Conservation (phyloP, 306 rosid species). For the Rosa rugosa region DNA sequence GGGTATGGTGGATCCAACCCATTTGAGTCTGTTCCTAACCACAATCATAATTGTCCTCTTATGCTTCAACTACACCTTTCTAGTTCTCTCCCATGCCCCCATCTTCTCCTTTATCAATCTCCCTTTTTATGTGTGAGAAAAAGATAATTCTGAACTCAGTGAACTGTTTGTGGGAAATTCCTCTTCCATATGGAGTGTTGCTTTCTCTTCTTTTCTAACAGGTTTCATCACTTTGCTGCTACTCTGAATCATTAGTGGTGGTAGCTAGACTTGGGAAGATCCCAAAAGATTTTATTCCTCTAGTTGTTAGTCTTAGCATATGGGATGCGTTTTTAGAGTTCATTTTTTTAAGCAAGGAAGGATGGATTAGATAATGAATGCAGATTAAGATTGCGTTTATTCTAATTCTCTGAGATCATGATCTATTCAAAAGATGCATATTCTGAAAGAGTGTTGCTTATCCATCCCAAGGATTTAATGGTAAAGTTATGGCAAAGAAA, state of each 20-base stretch:
- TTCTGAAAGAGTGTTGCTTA: background rate
- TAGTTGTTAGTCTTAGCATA: slow-evolving; percentile 17
- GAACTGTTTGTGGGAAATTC: slow-evolving; percentile 26
- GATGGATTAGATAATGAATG: slow-evolving; percentile 21
- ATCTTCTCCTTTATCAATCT: slow-evolving; percentile 36
- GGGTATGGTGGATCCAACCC: slow-evolving; percentile 62
- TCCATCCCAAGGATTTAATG: background rate
- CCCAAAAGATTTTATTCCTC: slow-evolving; percentile 35
- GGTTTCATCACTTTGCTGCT: slow-evolving; percentile 29
- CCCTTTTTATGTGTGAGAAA: slow-evolving; percentile 14
- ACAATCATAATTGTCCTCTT: slow-evolving; percentile 51
- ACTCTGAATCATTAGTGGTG: slow-evolving; percentile 47
- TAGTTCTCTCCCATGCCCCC: slow-evolving; percentile 38
- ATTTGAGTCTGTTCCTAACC: slow-evolving; percentile 46
- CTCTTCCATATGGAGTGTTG: slow-evolving; percentile 21
- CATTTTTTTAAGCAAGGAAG: slow-evolving; percentile 2
- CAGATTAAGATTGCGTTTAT: background rate
- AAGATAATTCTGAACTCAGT: slow-evolving; percentile 35
- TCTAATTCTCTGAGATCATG: background rate
- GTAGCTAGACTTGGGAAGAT: slow-evolving; percentile 36
- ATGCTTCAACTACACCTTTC: slow-evolving; percentile 35
- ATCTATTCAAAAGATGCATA: background rate
- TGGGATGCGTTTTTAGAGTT: slow-evolving; percentile 19
- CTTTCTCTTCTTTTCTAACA: slow-evolving; percentile 64
- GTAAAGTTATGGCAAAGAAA: background rate